Evolutionary conservation across 2,329 filamentous ascomycete genomes (phyloP), one percentile per base, ranked within the genome.

Genomic region (Fusarium mundagurra): DNA sequence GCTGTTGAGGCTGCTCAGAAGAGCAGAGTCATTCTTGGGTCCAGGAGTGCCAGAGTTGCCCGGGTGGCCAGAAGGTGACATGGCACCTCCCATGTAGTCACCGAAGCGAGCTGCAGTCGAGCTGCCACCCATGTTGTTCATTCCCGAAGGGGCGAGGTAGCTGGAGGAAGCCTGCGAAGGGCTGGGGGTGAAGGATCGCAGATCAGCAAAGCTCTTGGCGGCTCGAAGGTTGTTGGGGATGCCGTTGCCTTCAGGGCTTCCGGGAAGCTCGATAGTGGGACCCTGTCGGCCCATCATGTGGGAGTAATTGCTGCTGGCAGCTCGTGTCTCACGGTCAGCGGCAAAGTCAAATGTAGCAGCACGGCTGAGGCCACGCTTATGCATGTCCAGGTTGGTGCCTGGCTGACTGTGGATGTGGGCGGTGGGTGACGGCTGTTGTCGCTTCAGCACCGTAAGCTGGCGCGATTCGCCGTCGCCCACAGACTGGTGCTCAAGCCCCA

Each of bases 291-390:
- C 92, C 67, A 98, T 89, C 5, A 93, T 90, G 78, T 92, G 91
- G 74, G 82, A 78, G 76, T 95, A 96, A 74, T 92, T 92, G 74
- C 89, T 91, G 55, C 87, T 88, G 27, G 91, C 92, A 38, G 85
- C 86, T 27, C 88, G 84, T 29, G 93, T 92, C 71, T 92, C 93
- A 61, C 93, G 89, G 59, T 93, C 91, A 72, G 95, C 93, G 74
- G 94, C 95, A 83, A 98, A 98, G 83, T 98, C 96, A 75, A 97
- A 98, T 5, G 96, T 98, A n/a, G 96, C 96, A 22, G 96, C 95
- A 72, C 96, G 92, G 85, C 95, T 98, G 41, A 99, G 86, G 9
- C 92, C 93, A 69, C 96, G 93, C 76, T 96, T 92, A 77, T 94
- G 92, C 64, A 93, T 91, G 73, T 97, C 94, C 58, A 91, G 86